Evolutionary conservation across 306 rosid genomes (phyloP).

Genomic region (Cucumis hystrix): DNA sequence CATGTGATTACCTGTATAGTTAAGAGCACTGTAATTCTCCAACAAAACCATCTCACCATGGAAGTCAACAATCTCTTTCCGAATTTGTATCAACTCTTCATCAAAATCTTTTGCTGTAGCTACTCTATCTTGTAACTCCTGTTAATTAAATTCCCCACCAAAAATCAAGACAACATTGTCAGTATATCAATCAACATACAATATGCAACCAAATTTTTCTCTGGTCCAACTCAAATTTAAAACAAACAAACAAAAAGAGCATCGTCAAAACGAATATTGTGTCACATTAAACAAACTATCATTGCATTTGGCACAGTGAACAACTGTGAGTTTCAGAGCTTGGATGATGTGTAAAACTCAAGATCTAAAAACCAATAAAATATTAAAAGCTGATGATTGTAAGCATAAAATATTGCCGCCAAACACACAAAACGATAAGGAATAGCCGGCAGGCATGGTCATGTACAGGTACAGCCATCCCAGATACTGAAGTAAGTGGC

Average conservation of each 20-base stretch:
- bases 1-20: constrained; percentile 63
- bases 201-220: neutral
- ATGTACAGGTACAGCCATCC: neutral
- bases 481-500: neutral
- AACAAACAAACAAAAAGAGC: neutral
- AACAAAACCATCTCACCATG: constrained; percentile 98
- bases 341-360: neutral
- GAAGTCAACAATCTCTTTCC: constrained; percentile 89
- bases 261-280: neutral
- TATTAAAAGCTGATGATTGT: neutral
- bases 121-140: constrained; percentile 92
- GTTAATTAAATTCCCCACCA: neutral
- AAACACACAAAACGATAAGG: neutral
- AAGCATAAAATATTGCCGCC: neutral
- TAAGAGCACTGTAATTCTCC: constrained; percentile 93
- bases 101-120: constrained; percentile 50
- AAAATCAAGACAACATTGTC: neutral
- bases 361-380: neutral
- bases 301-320: neutral
- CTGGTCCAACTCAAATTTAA: neutral
- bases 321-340: neutral
- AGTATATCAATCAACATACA: neutral
- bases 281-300: neutral
- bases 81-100: constrained; percentile 65
- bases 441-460: neutral